phyloP scores from a whole-genome alignment of 179 eudicot species.

The Silene vulgaris region DNA sequence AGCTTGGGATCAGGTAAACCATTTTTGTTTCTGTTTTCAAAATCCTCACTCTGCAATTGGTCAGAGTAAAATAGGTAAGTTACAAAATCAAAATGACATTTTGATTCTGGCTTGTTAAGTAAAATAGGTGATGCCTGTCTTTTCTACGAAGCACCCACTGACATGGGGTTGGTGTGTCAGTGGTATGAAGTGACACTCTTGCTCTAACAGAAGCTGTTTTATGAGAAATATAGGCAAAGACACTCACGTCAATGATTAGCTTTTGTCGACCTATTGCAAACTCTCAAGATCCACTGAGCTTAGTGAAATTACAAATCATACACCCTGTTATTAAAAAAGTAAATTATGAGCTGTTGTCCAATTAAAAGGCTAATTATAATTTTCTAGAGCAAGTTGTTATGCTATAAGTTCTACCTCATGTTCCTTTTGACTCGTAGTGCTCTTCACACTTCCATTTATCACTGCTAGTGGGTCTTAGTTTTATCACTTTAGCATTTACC shows the following conservation, averaged over 20 bases:
- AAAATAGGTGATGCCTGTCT: not conserved
- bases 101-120: too few species aligned
- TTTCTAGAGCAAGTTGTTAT: not conserved
- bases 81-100: not conserved
- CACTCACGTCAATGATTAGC: conserved; percentile 1
- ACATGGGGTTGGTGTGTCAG: not conserved
- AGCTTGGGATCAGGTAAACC: conserved; percentile 77
- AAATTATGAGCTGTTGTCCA: not conserved
- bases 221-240: not conserved
- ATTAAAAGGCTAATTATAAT: not conserved
- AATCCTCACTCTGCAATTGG: not conserved
- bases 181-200: conserved; percentile 1
- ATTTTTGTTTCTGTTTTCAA: not conserved
- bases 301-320: conserved; percentile 3
- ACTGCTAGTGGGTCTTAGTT: not conserved
- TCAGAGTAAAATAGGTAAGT: not conserved
- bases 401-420: not conserved
- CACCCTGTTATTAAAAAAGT: not conserved
- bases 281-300: not conserved
- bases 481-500: not conserved
- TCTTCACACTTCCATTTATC: not conserved
- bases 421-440: not conserved
- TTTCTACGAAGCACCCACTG: not conserved
- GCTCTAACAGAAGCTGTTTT: not conserved
- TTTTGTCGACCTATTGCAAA: conserved; percentile 12